Evolutionary conservation across 129 eudicot species (phyloP), one percentile per base, ranked within the genome.

Genomic region (Saussurea involucrata): DNA sequence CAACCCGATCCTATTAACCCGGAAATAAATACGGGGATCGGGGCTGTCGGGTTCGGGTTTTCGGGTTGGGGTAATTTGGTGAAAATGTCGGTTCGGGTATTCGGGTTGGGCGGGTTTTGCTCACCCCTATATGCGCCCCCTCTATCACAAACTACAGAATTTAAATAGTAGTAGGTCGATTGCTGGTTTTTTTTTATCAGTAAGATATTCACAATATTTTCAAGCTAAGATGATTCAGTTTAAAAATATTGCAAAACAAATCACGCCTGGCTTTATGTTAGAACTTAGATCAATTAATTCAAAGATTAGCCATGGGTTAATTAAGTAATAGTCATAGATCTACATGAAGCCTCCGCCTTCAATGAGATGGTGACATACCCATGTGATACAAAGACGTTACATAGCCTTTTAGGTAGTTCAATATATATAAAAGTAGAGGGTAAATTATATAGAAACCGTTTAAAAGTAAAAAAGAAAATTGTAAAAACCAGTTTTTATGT

Each of bases 291-390:
- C 37, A 68, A 25, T 37, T 34, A 32, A 76, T 70, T 69, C 76
- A 61, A 28, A 24, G 67, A 40, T 65, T 69, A 70, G 20, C 71
- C 63, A 40, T 60, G 53, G 44, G 76, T 78, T 60, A 78, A 24
- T 60, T 78, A 78, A 60, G 82, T 78, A 78, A 78, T 61, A 15
- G 25, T 61, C 82, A 63, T 68, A 71, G 77, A 78, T 78, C 82
- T 40, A 78, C 64, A 70, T 71, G 72, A 44, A 71, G 24, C 55
- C 71, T 28, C 11, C 46, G n/a, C 67, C 77, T 61, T 78, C 29
- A 78, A 78, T 78, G 82, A 63, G 64, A 28, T 24, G 24, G 64
- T 60, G 69, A 28, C 64, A 58, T 42, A 60, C 77, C 77, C 82
- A 78, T 78, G 82, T 78, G 82, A 72, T 49, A 37, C 64, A 78